Conservation (phyloP, 495 filamentous ascomycete genomes). For the Podospora pseudopauciseta region DNA sequence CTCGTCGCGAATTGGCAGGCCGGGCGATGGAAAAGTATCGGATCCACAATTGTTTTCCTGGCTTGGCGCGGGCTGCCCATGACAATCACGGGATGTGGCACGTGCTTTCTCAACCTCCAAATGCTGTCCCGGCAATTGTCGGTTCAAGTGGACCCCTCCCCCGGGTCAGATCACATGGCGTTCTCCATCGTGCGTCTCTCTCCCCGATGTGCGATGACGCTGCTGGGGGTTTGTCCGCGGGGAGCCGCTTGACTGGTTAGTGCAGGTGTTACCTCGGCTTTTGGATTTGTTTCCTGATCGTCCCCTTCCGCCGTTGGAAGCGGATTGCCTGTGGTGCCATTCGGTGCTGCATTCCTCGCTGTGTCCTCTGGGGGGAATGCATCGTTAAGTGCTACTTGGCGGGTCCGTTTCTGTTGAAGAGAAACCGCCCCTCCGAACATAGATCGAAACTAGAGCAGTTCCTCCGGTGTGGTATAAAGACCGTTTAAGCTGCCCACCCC, state of each 20-base stretch:
- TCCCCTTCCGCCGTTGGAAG: slow-evolving; percentile 8
- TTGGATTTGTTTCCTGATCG: not conserved
- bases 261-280: slow-evolving; percentile 18
- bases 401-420: not conserved
- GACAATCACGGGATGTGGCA: slow-evolving; percentile 22
- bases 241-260: slow-evolving; percentile 9
- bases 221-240: not conserved
- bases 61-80: slow-evolving; percentile 10
- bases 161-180: slow-evolving; percentile 20
- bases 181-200: not conserved
- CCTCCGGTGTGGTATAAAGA: slow-evolving; percentile 1
- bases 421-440: not conserved
- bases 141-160: slow-evolving; percentile 1
- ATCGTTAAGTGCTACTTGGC: not conserved
- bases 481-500: not conserved
- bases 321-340: not conserved
- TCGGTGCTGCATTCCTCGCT: not conserved
- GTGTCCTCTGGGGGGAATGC: not conserved
- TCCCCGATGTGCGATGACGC: not conserved
- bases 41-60: slow-evolving; percentile 1
- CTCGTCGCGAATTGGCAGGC: slow-evolving; percentile 3
- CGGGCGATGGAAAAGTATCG: not conserved
- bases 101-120: slow-evolving; percentile 10
- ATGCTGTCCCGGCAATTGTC: slow-evolving; percentile 6
- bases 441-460: not conserved